A percentile compares a stretch with the other conserved stretches of the same genome.
Evolutionary conservation across 2,329 filamentous ascomycete genomes (phyloP).

Genomic region (Helicocarpus griseus): DNA sequence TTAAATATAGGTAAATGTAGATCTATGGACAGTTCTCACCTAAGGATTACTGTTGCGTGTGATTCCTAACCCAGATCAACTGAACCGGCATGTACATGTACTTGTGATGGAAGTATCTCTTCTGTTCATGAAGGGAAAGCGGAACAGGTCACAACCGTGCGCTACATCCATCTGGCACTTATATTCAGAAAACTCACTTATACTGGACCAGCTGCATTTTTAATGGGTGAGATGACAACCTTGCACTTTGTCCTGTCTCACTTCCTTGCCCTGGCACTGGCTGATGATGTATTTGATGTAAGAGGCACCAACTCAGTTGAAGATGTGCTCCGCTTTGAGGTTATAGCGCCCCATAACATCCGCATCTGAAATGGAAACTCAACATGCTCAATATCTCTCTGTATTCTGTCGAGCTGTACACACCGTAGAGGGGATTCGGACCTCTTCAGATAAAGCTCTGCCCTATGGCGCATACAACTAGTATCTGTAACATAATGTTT

Average conservation of each 20-base stretch:
- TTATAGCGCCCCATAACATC: neutral
- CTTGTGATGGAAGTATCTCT: slow-evolving; percentile 4
- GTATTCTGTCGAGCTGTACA: slow-evolving; percentile 3
- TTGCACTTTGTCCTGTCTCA: neutral
- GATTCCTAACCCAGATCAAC: slow-evolving; percentile 6
- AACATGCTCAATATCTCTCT: slow-evolving; percentile 2
- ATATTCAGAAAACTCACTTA: neutral
- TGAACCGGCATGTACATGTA: slow-evolving; percentile 1
- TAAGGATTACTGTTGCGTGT: slow-evolving; percentile 5
- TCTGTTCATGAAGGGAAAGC: slow-evolving; percentile 2
- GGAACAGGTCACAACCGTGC: slow-evolving; percentile 2
- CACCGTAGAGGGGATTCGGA: slow-evolving; percentile 1
- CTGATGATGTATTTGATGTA: slow-evolving; percentile 2
- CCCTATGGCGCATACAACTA: slow-evolving; percentile 4
- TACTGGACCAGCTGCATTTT: slow-evolving; percentile 3
- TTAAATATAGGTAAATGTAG: neutral
- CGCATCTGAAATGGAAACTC: slow-evolving; percentile 4
- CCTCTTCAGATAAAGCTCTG: slow-evolving; percentile 4
- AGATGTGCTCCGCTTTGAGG: slow-evolving; percentile 2
- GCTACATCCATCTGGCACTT: neutral
- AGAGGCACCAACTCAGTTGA: slow-evolving; percentile 3
- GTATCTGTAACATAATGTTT: slow-evolving; percentile 11
- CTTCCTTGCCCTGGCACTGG: slow-evolving; percentile 4
- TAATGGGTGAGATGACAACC: slow-evolving; percentile 1
- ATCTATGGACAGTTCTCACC: slow-evolving; percentile 2